Evolutionary conservation across 75 land plant species (phyloP), one percentile per base, ranked within the genome.

Genomic region (Isoetes taiwanensis): DNA sequence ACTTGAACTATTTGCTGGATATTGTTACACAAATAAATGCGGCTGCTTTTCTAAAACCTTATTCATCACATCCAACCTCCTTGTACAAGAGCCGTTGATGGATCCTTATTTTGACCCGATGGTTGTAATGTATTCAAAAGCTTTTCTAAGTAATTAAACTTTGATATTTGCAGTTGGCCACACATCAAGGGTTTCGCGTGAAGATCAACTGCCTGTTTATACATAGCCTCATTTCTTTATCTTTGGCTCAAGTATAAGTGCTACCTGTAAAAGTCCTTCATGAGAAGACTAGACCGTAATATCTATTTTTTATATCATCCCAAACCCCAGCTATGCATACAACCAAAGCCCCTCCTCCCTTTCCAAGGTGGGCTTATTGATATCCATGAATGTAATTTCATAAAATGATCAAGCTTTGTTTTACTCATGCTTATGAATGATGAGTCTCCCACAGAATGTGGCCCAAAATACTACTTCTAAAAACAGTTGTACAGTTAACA

Each of bases 131-230:
- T 82, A 52, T 80, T 68, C 30, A 94, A 75, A 48, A 94, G 65
- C 62, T 89, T 94, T 43, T 94, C 99, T 34, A 94, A 41, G 63
- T 94, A 89, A 70, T 90, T 89, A 59, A 89, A 94, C 64, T 94
- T 94, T 28, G n/a, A 94, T 84, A 77, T 94, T 94, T 25, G 99
- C 99, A 61, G 66, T 82, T 31, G 99, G 99, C 99, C 99, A 94
- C 57, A 89, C 99, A 52, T 89, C 99, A 41, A 94, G 55, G 26
- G 99, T 90, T 60, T 94, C 3, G 96, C 80, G 30, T 89, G 70
- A 37, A 94, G 76, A 19, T 94, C 91, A 32, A 94, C 61, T 41
- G 99, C 99, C 57, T 94, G 99, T 57, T 80, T 94, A 59, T 89
- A 94, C 99, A 94, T 94, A 0, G 79, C 61, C 58, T 73, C 52